These are phyloP conservation scores for Pseudozyma sp. DNA, from an alignment of 1,284 basidiomycete genomes.

Conservation along the genomic window DNA sequence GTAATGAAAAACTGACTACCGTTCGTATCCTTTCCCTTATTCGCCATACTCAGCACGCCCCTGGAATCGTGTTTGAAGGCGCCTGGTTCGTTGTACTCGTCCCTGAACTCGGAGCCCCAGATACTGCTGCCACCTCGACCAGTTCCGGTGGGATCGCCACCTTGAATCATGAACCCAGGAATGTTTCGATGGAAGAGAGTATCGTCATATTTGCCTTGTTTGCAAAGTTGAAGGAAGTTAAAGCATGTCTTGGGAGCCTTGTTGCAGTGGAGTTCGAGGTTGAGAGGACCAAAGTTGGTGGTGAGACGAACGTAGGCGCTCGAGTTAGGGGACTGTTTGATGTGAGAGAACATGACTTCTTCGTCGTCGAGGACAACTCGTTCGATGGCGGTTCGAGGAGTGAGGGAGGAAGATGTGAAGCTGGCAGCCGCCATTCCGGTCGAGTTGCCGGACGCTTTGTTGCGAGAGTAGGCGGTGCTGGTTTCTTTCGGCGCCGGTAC, in stretches of 20 bases:
- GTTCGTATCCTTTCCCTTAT: conserved; percentile 63
- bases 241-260: conserved; percentile 93
- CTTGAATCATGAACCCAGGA: conserved; percentile 98
- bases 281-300: conserved; percentile 88
- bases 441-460: conserved; percentile 81
- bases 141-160: conserved; percentile 95
- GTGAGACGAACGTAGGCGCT: conserved; percentile 75
- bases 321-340: conserved; percentile 62
- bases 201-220: conserved; percentile 86
- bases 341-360: conserved; percentile 82
- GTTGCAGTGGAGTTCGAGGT: conserved; percentile 91
- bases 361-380: conserved; percentile 90
- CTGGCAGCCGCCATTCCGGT: conserved; percentile 91
- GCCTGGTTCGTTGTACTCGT: conserved; percentile 78
- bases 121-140: conserved; percentile 91
- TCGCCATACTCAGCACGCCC: conserved; percentile 66
- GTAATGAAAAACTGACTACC: conserved; percentile 64
- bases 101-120: conserved; percentile 94
- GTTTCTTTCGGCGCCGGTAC: not conserved
- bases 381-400: conserved; percentile 80
- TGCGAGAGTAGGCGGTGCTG: conserved; percentile 27
- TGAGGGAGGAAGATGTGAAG: conserved; percentile 89
- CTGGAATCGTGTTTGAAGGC: conserved; percentile 57
- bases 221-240: conserved; percentile 82
- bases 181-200: conserved; percentile 90